Base-by-base conservation (phyloP, 805 yeast genomes). In the Torulaspora franciscae region DNA sequence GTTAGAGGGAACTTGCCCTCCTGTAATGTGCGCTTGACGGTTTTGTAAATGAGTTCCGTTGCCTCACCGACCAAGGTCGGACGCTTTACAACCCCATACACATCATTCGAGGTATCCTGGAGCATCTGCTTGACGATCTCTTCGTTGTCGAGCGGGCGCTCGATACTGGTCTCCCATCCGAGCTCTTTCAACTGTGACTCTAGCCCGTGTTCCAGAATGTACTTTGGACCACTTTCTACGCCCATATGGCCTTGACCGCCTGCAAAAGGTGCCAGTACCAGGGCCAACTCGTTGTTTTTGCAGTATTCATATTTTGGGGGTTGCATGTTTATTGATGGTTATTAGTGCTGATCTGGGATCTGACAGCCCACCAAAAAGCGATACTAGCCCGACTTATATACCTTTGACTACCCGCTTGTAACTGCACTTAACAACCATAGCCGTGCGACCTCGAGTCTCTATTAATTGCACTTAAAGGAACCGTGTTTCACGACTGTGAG, bases 191-290 rank as follows among this genome's bases (percentile, higher is more conserved):
- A 61, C 57, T 85, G 84, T 22, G 71, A 52, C 49, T 76, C 71
- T 47, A 91, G 71, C 3, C 96, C 96, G 43, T 79, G 76, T 49
- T 83, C 75, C 37, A 89, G 65, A 52, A 91, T 70, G 65, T 79
- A 83, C 48, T 80, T 76, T n/a, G 99, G 98, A 28, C 97, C 99
- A 40, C 79, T 75, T 61, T 91, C 99, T 32, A 91, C 97, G 51
- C 99, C 99, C 19, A 81, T 76, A 61, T 87, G 86, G 32, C 88
- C 90, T 66, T 91, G 99, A 49, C 99, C 99, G 19, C 97, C 98
- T 29, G 89, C 79, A 67, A 91, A 93, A 42, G 98, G 98, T 0
- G 96, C 97, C 14, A 82, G 73, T 48, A 93, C 78, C 43, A 91
- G 70, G n/a, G 88, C 76, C 29, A 81, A 77, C 42, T 76, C 71